phyloP scores from a whole-genome alignment of 306 rosid species.

The Cicer pinnatifidum region DNA sequence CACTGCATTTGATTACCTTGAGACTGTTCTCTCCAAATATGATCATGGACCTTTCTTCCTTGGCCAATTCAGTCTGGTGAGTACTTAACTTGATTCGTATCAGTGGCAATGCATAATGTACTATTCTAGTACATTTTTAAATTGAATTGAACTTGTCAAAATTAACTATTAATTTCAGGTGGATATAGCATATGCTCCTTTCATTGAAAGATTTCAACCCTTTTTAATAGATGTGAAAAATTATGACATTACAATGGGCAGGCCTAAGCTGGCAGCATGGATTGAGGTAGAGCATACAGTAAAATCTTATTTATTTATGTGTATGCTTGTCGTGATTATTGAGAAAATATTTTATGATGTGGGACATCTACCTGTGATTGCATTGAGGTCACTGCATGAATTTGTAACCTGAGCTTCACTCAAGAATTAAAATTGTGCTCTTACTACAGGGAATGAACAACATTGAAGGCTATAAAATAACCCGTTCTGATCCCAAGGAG shows the following conservation, averaged over 20 bases:
- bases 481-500: constrained; percentile 61
- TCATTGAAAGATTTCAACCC: constrained; percentile 76
- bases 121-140: neutral
- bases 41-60: constrained; percentile 83
- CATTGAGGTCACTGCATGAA: neutral
- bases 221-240: constrained; percentile 62
- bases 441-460: constrained; percentile 60
- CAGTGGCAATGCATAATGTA: neutral
- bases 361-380: neutral
- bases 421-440: neutral
- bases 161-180: constrained; percentile 56
- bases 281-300: constrained; percentile 56
- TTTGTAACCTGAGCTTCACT: constrained; percentile 26
- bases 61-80: constrained; percentile 80
- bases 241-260: constrained; percentile 67
- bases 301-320: neutral
- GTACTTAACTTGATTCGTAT: neutral
- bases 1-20: constrained; percentile 67
- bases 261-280: constrained; percentile 75
- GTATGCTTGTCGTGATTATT: neutral
- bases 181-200: constrained; percentile 88
- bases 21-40: constrained; percentile 73
- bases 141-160: neutral
- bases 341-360: neutral
- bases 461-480: constrained; percentile 63